Base-by-base conservation (phyloP, 2,329 filamentous ascomycete species). In the Penicillium sp. region DNA sequence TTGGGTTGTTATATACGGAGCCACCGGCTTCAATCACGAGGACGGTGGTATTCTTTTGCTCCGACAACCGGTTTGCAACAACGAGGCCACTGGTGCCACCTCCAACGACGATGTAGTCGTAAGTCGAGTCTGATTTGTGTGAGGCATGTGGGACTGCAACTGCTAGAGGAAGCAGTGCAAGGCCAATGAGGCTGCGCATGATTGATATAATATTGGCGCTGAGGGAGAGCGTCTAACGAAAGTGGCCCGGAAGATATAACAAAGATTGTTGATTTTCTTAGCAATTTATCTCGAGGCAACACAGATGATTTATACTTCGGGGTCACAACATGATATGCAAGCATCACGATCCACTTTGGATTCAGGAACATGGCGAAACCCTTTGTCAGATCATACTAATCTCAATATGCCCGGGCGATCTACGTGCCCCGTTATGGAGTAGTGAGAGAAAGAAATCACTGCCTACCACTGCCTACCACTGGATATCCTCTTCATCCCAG, bases 31-130 rank as follows among this genome's bases (percentile, higher is more conserved):
- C 70, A 24, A 72, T 67, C 9, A 72, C 62, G 9, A 65, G 59
- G 9, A 72, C 68, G 1, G 53, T 65, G 35, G 64, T 50, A 14
- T 61, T 39, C 6, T 61, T 52, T 18, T 68, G 56, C 55, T 73
- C 72, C 1, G 70, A 72, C 7, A 75, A 61, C 6, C 72, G 61
- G 57, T 72, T 72, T 11, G 72, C 72, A 9, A 74, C 62, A 4
- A 65, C 65, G 13, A 74, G 59, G 29, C 72, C 72, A 52, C 64
- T 61, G 16, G 67, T 72, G 22, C 72, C 72, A 38, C 72, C 70
- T 24, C 72, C 72, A 18, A 74, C 61, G 8, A 75, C 55, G 16
- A 73, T 62, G 37, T 71, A 72, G 53, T 74, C 71, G 37, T 65
- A 68, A 29, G 31, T 58, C 4, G 45, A 29, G n/a, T 54, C 46